phyloP scores from a whole-genome alignment of 768 basidiomycete species.

The Mycena rosella region DNA sequence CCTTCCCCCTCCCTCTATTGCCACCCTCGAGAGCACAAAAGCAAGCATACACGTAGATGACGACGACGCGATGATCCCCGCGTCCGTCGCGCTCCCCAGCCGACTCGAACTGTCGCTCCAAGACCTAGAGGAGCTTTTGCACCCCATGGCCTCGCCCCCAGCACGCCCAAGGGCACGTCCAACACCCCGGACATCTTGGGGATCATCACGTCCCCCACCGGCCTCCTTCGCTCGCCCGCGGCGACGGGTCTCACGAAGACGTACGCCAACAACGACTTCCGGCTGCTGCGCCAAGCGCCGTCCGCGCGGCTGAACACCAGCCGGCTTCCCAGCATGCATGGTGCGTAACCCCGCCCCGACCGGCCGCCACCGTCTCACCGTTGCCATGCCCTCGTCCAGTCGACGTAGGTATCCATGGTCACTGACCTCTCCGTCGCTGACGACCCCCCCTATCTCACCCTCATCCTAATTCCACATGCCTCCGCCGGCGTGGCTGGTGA shows the following conservation, averaged over 20 bases:
- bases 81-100: constrained; percentile 52
- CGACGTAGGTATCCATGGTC: constrained; percentile 63
- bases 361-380: neutral
- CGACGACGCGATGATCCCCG: constrained; percentile 50
- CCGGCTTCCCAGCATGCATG: constrained; percentile 88
- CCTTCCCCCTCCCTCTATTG: constrained; percentile 21
- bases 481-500: constrained; percentile 12
- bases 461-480: constrained; percentile 17
- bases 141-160: constrained; percentile 55
- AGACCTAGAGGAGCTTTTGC: constrained; percentile 63
- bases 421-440: constrained; percentile 38
- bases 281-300: constrained; percentile 76
- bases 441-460: constrained; percentile 30
- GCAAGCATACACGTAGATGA: constrained; percentile 55
- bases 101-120: constrained; percentile 59
- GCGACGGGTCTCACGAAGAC: constrained; percentile 87
- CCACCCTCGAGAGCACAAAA: constrained; percentile 38
- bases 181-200: constrained; percentile 71
- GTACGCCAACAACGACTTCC: constrained; percentile 85
- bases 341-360: constrained; percentile 47
- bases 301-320: constrained; percentile 86
- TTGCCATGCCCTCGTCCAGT: constrained; percentile 41
- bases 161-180: constrained; percentile 66
- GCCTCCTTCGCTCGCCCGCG: constrained; percentile 77
- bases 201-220: constrained; percentile 76